Evolutionary conservation across 768 basidiomycete species (phyloP), one percentile per base, ranked within the genome.

Genomic region (Tephrocybe sp.): DNA sequence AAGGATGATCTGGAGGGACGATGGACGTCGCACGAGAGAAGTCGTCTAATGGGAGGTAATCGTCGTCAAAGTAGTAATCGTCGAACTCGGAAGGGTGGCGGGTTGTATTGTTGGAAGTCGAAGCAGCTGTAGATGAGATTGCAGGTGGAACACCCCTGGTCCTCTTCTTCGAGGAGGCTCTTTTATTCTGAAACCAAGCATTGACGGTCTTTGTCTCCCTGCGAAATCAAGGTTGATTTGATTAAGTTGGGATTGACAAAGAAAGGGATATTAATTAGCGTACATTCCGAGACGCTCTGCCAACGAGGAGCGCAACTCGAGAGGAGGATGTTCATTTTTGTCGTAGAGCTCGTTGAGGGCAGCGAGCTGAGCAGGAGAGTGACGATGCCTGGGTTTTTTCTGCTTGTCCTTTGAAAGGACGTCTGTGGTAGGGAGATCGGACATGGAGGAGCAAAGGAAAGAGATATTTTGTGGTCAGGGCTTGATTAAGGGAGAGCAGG

Each of bases 171-270:
- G 80, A 82, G 11, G 87, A 89, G 5, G 89, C 88, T 47, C 89
- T 78, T 74, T 89, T 90, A 64, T 90, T 90, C 70, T 90, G 88
- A 68, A 90, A 91, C 85, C 87, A 90, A 12, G 89, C 86, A 64
- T 87, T 87, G 63, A 90, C 87, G 2, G 86, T 88, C 77, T 90
- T 90, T 66, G 82, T 83, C 64, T 89, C 86, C 84, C 89, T 90
- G 50, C 22, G 51, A 30, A 45, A n/a, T n/a, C n/a, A n/a, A n/a
- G n/a, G n/a, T n/a, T 47, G 53, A 45, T 54, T 50, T 15, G 15
- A 39, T 30, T 44, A 53, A 48, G 26, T 57, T 40, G 49, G 28
- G 37, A 44, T 47, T 26, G 36, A 24, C 15, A 44, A 37, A 47
- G 36, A 50, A 36, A 28, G 49, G 35, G 32, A 41, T 34, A n/a